phyloP scores from a whole-genome alignment of 495 filamentous ascomycete species.

The Pseudoneurospora amorphoporcata region DNA sequence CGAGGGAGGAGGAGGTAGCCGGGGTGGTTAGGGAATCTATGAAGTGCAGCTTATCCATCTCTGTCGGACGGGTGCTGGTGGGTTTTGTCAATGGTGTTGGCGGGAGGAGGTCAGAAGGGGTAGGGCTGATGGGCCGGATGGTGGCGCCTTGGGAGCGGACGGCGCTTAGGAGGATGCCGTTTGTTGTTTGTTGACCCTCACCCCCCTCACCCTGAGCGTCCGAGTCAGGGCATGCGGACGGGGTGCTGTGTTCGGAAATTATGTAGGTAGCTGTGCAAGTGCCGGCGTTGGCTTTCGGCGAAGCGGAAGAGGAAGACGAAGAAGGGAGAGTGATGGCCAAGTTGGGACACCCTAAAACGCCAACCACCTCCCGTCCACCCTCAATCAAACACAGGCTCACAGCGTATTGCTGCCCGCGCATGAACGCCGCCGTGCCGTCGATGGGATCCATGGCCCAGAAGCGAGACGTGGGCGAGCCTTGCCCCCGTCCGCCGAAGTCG shows the following conservation, averaged over 20 bases:
- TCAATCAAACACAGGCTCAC: constrained; percentile 45
- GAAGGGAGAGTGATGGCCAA: constrained; percentile 9
- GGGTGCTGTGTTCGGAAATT: not conserved
- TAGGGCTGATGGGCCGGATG: not conserved
- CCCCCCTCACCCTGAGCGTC: not conserved
- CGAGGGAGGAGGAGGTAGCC: constrained; percentile 33
- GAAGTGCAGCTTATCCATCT: constrained; percentile 29
- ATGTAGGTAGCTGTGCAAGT: not conserved
- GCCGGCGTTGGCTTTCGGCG: not conserved
- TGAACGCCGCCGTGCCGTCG: constrained; percentile 50
- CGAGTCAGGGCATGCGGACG: not conserved
- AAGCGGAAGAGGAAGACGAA: not conserved
- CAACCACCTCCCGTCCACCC: constrained; percentile 42
- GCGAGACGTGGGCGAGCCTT: constrained; percentile 27
- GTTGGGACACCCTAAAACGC: constrained; percentile 50
- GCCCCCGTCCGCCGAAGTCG: constrained; percentile 40
- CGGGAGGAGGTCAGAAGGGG: not conserved
- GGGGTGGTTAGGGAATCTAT: constrained; percentile 32
- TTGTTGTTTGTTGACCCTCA: not conserved
- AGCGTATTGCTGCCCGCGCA: constrained; percentile 48
- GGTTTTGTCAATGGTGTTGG: not conserved
- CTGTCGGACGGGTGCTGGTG: not conserved
- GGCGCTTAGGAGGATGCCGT: constrained; percentile 28
- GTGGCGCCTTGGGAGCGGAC: constrained; percentile 39
- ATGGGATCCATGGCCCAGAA: constrained; percentile 53